phyloP scores from a whole-genome alignment of 2,329 filamentous ascomycete genomes.

The Calonectria pauciramosa region DNA sequence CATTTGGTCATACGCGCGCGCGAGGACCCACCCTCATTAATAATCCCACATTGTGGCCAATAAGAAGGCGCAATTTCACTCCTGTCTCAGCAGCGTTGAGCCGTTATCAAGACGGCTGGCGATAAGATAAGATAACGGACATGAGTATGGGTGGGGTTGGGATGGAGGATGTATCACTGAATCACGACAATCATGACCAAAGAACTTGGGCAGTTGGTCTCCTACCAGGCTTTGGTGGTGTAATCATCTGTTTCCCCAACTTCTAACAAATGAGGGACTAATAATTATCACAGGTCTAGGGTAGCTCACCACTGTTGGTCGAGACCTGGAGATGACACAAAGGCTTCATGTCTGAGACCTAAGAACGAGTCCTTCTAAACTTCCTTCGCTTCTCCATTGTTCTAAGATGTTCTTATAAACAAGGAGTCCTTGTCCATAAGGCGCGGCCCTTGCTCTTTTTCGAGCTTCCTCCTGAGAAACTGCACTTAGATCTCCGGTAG shows the following conservation, averaged over 20 bases:
- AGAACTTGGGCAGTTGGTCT: neutral
- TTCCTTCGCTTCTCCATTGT: neutral
- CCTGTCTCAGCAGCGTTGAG: neutral
- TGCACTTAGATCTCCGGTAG: too few species aligned
- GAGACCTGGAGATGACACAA: neutral
- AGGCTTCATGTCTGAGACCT: neutral
- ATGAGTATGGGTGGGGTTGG: neutral
- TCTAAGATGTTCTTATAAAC: neutral
- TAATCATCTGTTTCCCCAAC: too few species aligned
- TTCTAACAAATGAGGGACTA: too few species aligned
- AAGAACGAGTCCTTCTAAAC: neutral
- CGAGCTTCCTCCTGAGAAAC: neutral
- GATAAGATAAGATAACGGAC: neutral
- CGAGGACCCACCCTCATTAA: slow-evolving; percentile 29
- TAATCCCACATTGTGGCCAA: slow-evolving; percentile 13
- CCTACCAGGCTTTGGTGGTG: too few species aligned
- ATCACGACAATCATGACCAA: neutral
- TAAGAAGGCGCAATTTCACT: neutral
- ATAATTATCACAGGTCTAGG: neutral
- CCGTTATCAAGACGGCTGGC: neutral
- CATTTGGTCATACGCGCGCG: slow-evolving; percentile 49
- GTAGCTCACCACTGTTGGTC: neutral
- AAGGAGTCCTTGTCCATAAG: neutral
- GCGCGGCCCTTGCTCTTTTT: neutral
- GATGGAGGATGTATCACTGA: neutral